Evolutionary conservation across 2,329 filamentous ascomycete species (phyloP).

Genomic region (Pseudogymnoascus sp.): DNA sequence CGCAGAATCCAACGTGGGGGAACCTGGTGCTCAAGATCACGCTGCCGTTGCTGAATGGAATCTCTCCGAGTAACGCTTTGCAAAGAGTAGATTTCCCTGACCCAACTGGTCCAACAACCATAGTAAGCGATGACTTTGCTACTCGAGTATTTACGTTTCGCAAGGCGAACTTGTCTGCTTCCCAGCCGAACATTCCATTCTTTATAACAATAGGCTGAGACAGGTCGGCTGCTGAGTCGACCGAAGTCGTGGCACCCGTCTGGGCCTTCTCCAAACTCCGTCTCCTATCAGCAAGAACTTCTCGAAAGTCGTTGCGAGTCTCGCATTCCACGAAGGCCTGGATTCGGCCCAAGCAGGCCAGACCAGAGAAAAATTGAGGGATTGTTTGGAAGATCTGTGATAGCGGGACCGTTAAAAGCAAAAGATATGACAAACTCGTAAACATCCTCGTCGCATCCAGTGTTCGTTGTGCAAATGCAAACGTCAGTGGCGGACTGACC

Average conservation of each 20-base stretch:
- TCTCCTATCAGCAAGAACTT: conserved; percentile 10
- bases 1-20: conserved; percentile 31
- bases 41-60: conserved; percentile 23
- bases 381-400: conserved; percentile 16
- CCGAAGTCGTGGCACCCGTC: neutral
- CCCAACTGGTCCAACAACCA: conserved; percentile 24
- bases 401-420: conserved; percentile 18
- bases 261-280: conserved; percentile 5
- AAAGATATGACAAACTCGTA: conserved; percentile 17
- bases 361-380: conserved; percentile 15
- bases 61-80: conserved; percentile 28
- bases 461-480: conserved; percentile 15
- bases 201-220: conserved; percentile 13
- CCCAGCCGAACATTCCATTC: conserved; percentile 24
- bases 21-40: conserved; percentile 15
- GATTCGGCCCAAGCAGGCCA: conserved; percentile 21
- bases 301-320: conserved; percentile 15
- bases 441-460: conserved; percentile 15
- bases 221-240: neutral
- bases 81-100: conserved; percentile 30
- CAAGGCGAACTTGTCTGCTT: conserved; percentile 19
- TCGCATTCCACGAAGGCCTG: conserved; percentile 20
- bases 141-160: conserved; percentile 14
- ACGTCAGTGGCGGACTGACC: conserved; percentile 14
- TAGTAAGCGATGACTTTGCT: conserved; percentile 19